These are phyloP conservation scores for Paraphaeosphaeria sporulosa DNA, from an alignment of 2,329 filamentous ascomycete species.

Conservation along the genomic window DNA sequence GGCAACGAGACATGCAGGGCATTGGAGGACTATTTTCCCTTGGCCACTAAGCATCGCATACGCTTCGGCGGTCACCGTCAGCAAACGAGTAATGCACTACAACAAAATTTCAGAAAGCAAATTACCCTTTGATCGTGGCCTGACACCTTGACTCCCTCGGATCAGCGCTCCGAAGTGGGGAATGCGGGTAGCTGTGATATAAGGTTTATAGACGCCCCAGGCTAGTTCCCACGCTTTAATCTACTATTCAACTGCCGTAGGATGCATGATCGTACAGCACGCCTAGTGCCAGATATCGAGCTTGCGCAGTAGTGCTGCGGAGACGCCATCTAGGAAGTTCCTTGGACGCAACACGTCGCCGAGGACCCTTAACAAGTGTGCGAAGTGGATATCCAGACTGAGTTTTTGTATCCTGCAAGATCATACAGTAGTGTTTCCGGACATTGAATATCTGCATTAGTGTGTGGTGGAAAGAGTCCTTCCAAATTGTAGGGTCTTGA, in stretches of 20 bases:
- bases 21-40: background rate
- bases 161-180: background rate
- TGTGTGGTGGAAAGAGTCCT: background rate
- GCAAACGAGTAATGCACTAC: too few species aligned
- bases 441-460: too few species aligned
- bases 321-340: too few species aligned
- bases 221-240: background rate
- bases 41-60: too few species aligned
- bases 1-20: background rate
- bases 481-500: background rate
- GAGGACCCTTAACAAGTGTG: background rate
- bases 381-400: background rate
- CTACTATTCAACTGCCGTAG: background rate
- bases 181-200: background rate
- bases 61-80: too few species aligned
- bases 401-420: background rate
- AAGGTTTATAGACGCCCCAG: background rate
- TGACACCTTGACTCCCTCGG: background rate
- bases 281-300: background rate
- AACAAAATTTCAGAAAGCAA: too few species aligned
- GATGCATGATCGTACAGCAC: background rate
- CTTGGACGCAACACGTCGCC: background rate
- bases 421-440: background rate
- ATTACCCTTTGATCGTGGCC: background rate
- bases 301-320: background rate